Base-by-base conservation (phyloP, 2,329 filamentous ascomycete species). In the Sordariomycetes sp. region DNA sequence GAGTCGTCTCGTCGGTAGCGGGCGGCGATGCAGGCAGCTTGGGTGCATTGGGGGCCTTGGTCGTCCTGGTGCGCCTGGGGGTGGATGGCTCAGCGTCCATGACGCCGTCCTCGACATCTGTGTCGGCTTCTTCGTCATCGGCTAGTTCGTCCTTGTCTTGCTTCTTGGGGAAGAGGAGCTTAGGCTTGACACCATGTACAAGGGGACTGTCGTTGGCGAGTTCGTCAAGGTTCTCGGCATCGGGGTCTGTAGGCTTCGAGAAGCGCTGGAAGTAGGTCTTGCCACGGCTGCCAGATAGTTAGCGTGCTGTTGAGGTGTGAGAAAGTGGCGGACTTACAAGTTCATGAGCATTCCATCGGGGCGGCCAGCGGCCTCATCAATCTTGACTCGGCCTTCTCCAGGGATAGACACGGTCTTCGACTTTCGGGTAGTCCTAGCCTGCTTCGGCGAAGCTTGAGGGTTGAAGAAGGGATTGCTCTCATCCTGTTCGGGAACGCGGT, bases 331-430 rank as follows among this genome's bases (percentile, higher is more conserved):
- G 44, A 79, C 82, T 71, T 69, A 87, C 82, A 90, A 90, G 10
- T 79, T 71, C 47, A 79, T 86, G 40, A 87, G 64, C 50, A 86
- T 70, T 39, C 85, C 85, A 53, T 90, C 82, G 4, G 79, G 70
- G 20, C 81, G 77, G 21, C 66, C 56, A 4, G 72, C 68, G 11
- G 75, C 75, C 30, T 82, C 72, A 6, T 84, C 73, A 39, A 86
- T 63, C 3, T 72, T 61, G 44, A 73, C 63, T 18, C 64, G 59
- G 20, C 72, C 71, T 48, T 77, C 72, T 27, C 77, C 74, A 0
- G 70, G 68, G 39, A 77, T 66, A 14, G 55, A 52, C 17, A 78
- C 63, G 33, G 64, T 58, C 48, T 68, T 71, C 43, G 68, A 70
- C 50, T 71, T 75, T 63, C 69, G 68, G 43, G 68, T 62, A 41